Evolutionary conservation across 768 basidiomycete species (phyloP).

Genomic region (Fomitopsis serialis): DNA sequence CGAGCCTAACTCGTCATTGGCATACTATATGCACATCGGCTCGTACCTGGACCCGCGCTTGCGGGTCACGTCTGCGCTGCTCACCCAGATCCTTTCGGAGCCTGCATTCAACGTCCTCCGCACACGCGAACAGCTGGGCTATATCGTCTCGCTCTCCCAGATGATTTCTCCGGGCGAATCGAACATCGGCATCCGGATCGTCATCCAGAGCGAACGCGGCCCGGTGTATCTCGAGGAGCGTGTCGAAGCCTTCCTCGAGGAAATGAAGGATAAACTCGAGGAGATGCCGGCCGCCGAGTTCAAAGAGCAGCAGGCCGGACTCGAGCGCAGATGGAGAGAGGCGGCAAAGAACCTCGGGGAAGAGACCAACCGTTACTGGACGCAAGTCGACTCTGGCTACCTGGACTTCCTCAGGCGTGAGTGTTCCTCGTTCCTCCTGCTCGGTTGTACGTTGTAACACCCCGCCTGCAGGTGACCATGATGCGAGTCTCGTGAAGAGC

Average conservation of each 20-base stretch:
- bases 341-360: slow-evolving; percentile 84
- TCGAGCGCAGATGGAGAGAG: slow-evolving; percentile 81
- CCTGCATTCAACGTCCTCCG: slow-evolving; percentile 88
- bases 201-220: slow-evolving; percentile 84
- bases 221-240: slow-evolving; percentile 80
- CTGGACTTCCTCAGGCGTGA: slow-evolving; percentile 83
- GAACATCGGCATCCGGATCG: slow-evolving; percentile 71
- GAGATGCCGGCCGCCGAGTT: slow-evolving; percentile 72
- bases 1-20: slow-evolving; percentile 81
- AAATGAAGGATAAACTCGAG: slow-evolving; percentile 62
- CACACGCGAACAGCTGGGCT: slow-evolving; percentile 94
- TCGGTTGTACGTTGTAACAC: not conserved
- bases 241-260: slow-evolving; percentile 81
- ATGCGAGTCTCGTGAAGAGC: slow-evolving; percentile 56
- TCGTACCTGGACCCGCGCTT: slow-evolving; percentile 53
- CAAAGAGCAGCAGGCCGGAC: slow-evolving; percentile 65
- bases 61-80: slow-evolving; percentile 64
- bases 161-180: slow-evolving; percentile 59
- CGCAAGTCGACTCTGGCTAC: slow-evolving; percentile 71
- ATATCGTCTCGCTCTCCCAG: slow-evolving; percentile 66
- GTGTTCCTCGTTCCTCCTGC: slow-evolving; percentile 23
- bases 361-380: slow-evolving; percentile 67
- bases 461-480: slow-evolving; percentile 52
- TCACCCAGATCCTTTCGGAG: slow-evolving; percentile 83
- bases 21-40: slow-evolving; percentile 83